phyloP scores from a whole-genome alignment of 2,329 filamentous ascomycete species.

The Dactylellina leptospora region DNA sequence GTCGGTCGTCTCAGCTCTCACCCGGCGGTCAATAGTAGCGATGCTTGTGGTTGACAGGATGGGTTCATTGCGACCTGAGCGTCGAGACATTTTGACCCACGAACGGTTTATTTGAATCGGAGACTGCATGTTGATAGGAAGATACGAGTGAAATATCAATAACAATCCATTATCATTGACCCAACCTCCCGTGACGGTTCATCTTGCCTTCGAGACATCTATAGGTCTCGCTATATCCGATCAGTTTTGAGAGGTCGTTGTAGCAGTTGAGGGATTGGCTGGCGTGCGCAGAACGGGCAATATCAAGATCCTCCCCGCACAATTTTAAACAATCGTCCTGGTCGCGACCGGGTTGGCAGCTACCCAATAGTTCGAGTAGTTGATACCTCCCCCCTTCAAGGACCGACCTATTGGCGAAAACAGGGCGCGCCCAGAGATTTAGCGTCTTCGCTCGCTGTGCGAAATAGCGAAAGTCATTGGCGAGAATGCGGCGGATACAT shows the following conservation, averaged over 20 bases:
- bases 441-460: conserved; percentile 18
- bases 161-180: conserved; percentile 17
- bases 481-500: conserved; percentile 1
- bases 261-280: conserved; percentile 24
- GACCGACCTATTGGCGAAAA: too few relatives aligned
- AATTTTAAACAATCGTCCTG: conserved; percentile 18
- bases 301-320: not conserved
- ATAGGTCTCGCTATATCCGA: not conserved
- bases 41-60: too few relatives aligned
- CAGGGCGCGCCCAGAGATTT: conserved; percentile 22
- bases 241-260: conserved; percentile 10
- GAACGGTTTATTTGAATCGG: conserved; percentile 5
- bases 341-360: too few relatives aligned
- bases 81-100: not conserved
- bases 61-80: too few relatives aligned
- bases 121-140: not conserved
- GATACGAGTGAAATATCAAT: not conserved
- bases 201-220: not conserved
- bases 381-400: too few relatives aligned
- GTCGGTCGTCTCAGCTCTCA: too few relatives aligned
- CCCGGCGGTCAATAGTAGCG: too few relatives aligned
- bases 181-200: conserved; percentile 17
- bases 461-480: conserved; percentile 18
- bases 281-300: not conserved
- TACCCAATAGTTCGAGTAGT: not conserved